phyloP scores from a whole-genome alignment of 2,329 filamentous ascomycete species.

The Tolypocladium sp. region DNA sequence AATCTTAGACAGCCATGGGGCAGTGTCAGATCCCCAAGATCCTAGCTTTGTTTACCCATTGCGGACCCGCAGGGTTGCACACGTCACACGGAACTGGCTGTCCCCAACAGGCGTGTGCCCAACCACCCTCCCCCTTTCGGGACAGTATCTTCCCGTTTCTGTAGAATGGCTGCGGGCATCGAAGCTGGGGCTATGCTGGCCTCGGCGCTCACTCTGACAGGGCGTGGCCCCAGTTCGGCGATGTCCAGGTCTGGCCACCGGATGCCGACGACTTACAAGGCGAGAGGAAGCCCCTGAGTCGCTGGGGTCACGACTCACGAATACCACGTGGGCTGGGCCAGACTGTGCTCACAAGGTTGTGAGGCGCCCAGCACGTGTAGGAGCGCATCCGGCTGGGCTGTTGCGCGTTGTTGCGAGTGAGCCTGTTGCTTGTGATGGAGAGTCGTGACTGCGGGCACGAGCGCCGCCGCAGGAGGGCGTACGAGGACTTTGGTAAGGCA shows the following conservation, averaged over 20 bases:
- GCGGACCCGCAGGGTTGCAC: background rate
- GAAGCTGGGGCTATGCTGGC: background rate
- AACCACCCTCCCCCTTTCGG: background rate
- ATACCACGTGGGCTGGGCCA: conserved; percentile 2
- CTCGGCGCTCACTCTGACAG: background rate
- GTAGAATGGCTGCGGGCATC: background rate
- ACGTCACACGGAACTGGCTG: background rate
- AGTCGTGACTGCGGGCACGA: background rate
- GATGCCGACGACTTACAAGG: background rate
- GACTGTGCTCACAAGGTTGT: background rate
- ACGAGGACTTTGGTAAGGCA: background rate
- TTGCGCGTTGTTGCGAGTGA: background rate
- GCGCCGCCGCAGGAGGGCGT: background rate
- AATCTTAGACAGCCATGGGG: conserved; percentile 8
- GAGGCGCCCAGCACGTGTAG: background rate
- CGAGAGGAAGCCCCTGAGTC: background rate
- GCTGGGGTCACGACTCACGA: too few species aligned
- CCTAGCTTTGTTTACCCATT: background rate
- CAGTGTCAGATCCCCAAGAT: conserved; percentile 9
- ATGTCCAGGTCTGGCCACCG: background rate
- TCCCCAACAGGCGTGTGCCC: background rate
- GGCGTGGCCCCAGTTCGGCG: conserved; percentile 1
- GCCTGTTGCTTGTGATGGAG: background rate
- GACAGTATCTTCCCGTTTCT: background rate
- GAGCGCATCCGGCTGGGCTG: background rate